A percentile compares a stretch with the other conserved stretches of the same genome.
Evolutionary conservation across 2,329 filamentous ascomycete species (phyloP).

Genomic region (Trichoderma sp.): DNA sequence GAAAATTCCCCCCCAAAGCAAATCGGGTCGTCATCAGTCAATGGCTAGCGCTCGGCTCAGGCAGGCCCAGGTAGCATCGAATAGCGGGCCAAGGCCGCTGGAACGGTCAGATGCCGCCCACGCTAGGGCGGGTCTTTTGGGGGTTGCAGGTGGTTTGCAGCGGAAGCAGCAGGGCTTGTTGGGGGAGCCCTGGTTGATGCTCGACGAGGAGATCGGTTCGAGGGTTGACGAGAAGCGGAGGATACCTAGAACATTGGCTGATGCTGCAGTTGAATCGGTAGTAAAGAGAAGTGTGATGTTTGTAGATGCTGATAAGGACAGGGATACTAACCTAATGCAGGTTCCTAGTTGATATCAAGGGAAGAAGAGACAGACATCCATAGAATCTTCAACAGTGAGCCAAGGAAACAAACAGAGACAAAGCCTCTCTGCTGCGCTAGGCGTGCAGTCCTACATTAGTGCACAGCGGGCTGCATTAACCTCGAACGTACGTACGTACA

Average conservation of each 20-base stretch:
- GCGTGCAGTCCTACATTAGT: slow-evolving; percentile 23
- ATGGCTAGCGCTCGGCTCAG: slow-evolving; percentile 5
- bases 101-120: slow-evolving; percentile 23
- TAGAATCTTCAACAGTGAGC: background rate
- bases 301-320: no score
- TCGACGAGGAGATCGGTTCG: no score
- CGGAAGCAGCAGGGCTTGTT: slow-evolving; percentile 19
- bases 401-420: background rate
- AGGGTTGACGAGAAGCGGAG: no score
- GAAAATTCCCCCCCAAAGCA: slow-evolving; percentile 5
- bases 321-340: no score
- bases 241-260: no score
- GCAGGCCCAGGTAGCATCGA: background rate
- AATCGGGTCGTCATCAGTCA: slow-evolving; percentile 24
- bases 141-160: slow-evolving; percentile 22
- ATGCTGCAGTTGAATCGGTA: no score
- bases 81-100: slow-evolving; percentile 26
- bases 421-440: slow-evolving; percentile 8
- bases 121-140: slow-evolving; percentile 18
- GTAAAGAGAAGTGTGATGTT: no score
- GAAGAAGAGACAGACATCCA: no score
- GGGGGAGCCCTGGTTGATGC: slow-evolving; percentile 3
- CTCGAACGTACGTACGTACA: slow-evolving; percentile 17
- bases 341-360: no score
- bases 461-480: slow-evolving; percentile 22